Evolutionary conservation across 441 rosid genomes (phyloP), one percentile per base, ranked within the genome.

Genomic region (Aleurites moluccanus): DNA sequence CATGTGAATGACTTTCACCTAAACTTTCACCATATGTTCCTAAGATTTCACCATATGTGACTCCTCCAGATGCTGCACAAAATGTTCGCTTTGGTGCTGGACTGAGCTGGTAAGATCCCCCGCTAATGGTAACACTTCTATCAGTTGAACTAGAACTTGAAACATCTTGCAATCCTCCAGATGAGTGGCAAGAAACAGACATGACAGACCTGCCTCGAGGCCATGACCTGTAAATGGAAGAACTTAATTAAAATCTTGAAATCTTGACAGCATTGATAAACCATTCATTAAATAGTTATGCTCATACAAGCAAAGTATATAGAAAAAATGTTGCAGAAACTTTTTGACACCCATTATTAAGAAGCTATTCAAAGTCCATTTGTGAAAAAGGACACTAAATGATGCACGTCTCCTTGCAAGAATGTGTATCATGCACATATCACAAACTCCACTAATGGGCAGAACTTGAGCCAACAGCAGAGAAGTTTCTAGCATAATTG

Each of bases 31-130:
- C 77, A 63, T 62, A 83, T 6, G 88, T 75, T n/a, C 53, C 64
- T 57, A 72, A 53, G 69, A 70, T 73, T 11, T 87, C 93, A 45
- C 73, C 77, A 63, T 62, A 83, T 6, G 88, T 75, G 73, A 60
- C 61, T 67, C 75, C 87, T 77, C 88, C 92, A 10, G 79, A 61
- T 52, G 80, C 42, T 1, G 90, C 75, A 63, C 82, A 80, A 75
- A 70, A 73, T 27, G 86, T 69, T 82, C 83, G 82, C 84, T 79
- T 86, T 69, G 66, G 71, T 75, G 67, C 71, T 1, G 73, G 60
- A 49, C 75, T 57, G 66, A 23, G 30, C 23, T 45, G 67, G 73
- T 64, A 56, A 52, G 80, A 76, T 30, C 76, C 72, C 65, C 78
- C 70, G 30, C 52, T 33, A 44, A 62, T 21, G 70, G 56, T 61